phyloP scores from a whole-genome alignment of 148 eudicot species.

The Cornus kousa region DNA sequence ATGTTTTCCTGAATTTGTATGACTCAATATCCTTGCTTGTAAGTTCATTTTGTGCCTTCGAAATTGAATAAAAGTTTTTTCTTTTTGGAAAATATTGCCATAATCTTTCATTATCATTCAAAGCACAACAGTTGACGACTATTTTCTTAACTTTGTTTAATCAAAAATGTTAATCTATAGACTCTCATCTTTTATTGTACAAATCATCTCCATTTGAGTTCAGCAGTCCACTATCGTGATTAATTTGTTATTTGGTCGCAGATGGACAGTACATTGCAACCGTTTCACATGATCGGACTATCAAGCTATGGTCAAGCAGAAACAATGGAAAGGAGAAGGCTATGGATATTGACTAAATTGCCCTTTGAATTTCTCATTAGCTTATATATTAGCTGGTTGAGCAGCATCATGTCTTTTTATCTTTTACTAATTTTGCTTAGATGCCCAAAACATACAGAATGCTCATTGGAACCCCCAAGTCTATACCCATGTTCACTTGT shows the following conservation, averaged over 20 bases:
- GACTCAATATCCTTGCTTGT: no score
- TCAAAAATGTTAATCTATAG: background rate
- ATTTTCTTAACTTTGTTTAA: background rate
- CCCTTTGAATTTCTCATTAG: background rate
- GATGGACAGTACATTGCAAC: conserved; percentile 82
- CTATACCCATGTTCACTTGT: background rate
- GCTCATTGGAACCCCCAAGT: background rate
- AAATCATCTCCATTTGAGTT: background rate
- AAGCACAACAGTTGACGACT: no score
- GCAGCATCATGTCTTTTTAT: background rate
- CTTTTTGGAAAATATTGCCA: no score
- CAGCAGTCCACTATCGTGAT: background rate
- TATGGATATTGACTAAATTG: conserved; percentile 67
- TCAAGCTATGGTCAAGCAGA: conserved; percentile 78
- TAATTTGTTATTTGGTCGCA: conserved; percentile 29
- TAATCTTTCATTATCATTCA: no score
- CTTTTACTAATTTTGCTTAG: background rate
- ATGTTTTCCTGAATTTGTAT: background rate
- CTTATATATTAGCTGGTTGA: background rate
- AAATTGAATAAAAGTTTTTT: no score
- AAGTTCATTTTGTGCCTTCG: no score
- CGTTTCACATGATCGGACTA: conserved; percentile 83
- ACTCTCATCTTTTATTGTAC: background rate
- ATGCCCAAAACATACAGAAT: background rate
- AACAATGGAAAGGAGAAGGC: conserved; percentile 46